Percentiles rank a stretch among this genome's conserved stretches.
Conservation (phyloP, 805 yeast species). For the Helenozyma rhizophorensis region DNA sequence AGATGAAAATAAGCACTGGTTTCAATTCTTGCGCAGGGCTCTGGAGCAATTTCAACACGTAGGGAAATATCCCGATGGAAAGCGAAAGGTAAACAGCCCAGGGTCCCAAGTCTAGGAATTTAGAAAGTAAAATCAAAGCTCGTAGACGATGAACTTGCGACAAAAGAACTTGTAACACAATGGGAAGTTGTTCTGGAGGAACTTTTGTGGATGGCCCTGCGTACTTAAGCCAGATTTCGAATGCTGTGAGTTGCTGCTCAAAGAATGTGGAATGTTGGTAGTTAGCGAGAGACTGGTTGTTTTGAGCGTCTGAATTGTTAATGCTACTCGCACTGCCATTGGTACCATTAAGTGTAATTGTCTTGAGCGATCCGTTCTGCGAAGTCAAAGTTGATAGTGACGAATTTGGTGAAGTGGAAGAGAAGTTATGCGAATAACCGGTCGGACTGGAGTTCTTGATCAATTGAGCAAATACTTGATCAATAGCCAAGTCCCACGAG, state of each 20-base stretch:
- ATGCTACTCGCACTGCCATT: no score
- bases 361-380: no score
- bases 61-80: constrained; percentile 94
- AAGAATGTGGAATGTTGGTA: constrained; percentile 92
- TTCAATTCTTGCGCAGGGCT: constrained; percentile 94
- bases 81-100: constrained; percentile 94
- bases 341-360: no score
- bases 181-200: constrained; percentile 94
- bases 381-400: constrained; percentile 4
- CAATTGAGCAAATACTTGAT: constrained; percentile 79
- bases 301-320: no score
- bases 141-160: constrained; percentile 93
- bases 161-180: constrained; percentile 83
- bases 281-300: constrained; percentile 28
- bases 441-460: constrained; percentile 39
- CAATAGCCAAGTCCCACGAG: constrained; percentile 96
- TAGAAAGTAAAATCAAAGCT: constrained; percentile 77
- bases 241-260: constrained; percentile 93
- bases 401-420: no score
- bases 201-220: constrained; percentile 72
- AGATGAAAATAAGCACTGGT: constrained; percentile 90
- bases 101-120: constrained; percentile 90
- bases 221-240: constrained; percentile 92
- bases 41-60: constrained; percentile 82
- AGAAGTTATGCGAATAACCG: constrained; percentile 16